Base-by-base conservation (phyloP, 1,139 yeast species). In the Blastobotrys apis region DNA sequence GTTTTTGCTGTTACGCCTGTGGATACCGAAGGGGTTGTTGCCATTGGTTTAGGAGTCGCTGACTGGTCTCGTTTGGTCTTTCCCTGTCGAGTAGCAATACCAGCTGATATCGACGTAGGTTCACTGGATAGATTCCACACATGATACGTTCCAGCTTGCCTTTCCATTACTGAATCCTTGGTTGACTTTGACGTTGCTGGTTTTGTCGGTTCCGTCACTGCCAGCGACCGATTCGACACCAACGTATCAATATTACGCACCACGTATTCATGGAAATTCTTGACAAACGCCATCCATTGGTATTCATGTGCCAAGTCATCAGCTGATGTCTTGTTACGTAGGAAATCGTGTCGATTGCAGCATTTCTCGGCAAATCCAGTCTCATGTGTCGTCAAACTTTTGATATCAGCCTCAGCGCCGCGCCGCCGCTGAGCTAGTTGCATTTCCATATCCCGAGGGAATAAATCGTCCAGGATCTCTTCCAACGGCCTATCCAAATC, bases 221-320 rank as follows among this genome's bases (percentile, higher is more conserved):
- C 31, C 36, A 41, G 23, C 32, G 31, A 23, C 9, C 27, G 17
- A 27, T 30, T 33, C n/a, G 43, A 44, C 8, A 37, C 42, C 35
- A 51, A 44, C 26, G 52, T 36, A n/a, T 49, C 44, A 21, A 53
- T 79, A 60, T 85, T 84, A 56, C 81, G 84, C 37, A 81, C 73
- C 19, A 86, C 81, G 58, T 85, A 88, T 39, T 84, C 95, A 50
- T 85, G 75, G 37, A 92, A 63, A 53, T 84, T 94, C 54, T 79
- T 81, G 51, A 80, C 68, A 57, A 84, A 85, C 38, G 77, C 73
- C 47, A 80, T 72, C 94, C 94, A 85, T 50, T 79, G 84, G 62
- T 84, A 85, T 50, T 74, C 77, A 48, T 76, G 77, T 49, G 77
- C 67, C 39, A 84, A 66, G 17, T 69, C 73, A 43, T 73, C 70